A percentile compares a stretch with the other conserved stretches of the same genome.
These are phyloP conservation scores for Puccinellia tenuiflora DNA, from an alignment of 176 grass and related monocot genomes.

Conservation along the genomic window DNA sequence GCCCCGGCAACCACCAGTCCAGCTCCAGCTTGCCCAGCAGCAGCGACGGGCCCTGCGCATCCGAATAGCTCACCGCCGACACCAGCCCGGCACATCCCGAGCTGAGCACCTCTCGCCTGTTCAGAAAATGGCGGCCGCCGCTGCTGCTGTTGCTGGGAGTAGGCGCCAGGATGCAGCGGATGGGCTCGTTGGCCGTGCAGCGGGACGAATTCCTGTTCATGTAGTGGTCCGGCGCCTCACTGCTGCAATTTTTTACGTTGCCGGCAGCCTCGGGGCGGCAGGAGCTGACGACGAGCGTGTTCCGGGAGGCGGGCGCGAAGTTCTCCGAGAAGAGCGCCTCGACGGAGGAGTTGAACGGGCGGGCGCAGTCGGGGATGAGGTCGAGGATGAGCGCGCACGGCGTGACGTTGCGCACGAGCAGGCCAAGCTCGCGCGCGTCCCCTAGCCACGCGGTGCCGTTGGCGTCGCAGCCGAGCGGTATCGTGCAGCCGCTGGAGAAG, in stretches of 20 bases:
- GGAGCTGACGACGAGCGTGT: slow-evolving; percentile 6
- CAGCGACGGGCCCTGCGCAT: not conserved
- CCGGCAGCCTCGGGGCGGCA: not conserved
- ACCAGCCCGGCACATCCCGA: slow-evolving; percentile 4
- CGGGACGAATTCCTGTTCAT: not conserved
- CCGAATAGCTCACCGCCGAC: slow-evolving; percentile 11
- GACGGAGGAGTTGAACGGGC: slow-evolving; percentile 3
- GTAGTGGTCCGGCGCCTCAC: not conserved
- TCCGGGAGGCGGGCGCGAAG: not conserved
- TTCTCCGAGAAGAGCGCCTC: not conserved
- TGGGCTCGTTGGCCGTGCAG: not conserved
- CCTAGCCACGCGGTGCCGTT: slow-evolving; percentile 16
- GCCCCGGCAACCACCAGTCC: slow-evolving; percentile 45
- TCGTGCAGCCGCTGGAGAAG: slow-evolving; percentile 39
- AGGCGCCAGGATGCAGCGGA: slow-evolving; percentile 15
- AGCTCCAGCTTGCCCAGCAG: slow-evolving; percentile 26
- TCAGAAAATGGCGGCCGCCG: not conserved
- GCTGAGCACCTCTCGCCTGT: not conserved
- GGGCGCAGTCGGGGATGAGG: not conserved
- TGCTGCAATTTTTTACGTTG: slow-evolving; percentile 6
- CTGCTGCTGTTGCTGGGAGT: not conserved
- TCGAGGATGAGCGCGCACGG: slow-evolving; percentile 15
- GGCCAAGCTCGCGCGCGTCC: not conserved
- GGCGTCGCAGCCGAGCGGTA: slow-evolving; percentile 2
- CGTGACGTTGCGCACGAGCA: slow-evolving; percentile 40